Percentiles rank a stretch among this genome's conserved stretches.
These are phyloP conservation scores for Umbelopsis ramanniana DNA, from an alignment of 192 early-diverging fungal species.

Conservation along the genomic window DNA sequence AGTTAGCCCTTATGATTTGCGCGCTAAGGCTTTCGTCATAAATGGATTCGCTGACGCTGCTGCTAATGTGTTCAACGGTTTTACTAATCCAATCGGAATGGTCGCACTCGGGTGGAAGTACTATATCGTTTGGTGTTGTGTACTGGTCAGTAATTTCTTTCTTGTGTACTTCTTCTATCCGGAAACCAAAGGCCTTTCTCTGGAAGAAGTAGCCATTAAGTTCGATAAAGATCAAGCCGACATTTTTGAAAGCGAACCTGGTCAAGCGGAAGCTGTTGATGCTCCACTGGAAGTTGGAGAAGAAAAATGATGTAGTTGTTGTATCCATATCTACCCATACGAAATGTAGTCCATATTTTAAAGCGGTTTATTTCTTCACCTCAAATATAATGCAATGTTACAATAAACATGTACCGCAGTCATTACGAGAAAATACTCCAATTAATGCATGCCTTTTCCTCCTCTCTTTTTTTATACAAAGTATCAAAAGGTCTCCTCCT, in stretches of 20 bases:
- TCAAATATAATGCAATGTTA: no score
- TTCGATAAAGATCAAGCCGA: slow-evolving; percentile 25
- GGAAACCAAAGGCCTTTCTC: slow-evolving; percentile 80
- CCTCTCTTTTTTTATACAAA: no score
- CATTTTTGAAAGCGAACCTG: no score
- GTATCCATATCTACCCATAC: background rate
- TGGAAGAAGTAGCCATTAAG: slow-evolving; percentile 60
- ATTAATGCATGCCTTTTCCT: background rate
- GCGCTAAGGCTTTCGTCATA: slow-evolving; percentile 2
- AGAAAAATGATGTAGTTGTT: background rate
- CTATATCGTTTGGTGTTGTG: slow-evolving; percentile 13
- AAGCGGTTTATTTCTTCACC: no score
- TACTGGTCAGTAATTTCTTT: background rate
- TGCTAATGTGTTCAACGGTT: slow-evolving; percentile 2
- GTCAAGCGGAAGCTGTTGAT: background rate
- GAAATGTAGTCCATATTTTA: background rate
- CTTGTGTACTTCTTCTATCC: slow-evolving; percentile 66
- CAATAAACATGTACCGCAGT: background rate
- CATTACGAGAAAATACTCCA: background rate
- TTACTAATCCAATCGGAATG: slow-evolving; percentile 1
- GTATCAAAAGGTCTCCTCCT: no score
- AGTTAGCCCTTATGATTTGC: slow-evolving; percentile 13
- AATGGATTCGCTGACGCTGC: slow-evolving; percentile 12
- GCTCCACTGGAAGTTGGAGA: background rate
- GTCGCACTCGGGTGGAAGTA: slow-evolving; percentile 10